phyloP scores from a whole-genome alignment of 768 basidiomycete genomes.

The Leccinum incarnatum region DNA sequence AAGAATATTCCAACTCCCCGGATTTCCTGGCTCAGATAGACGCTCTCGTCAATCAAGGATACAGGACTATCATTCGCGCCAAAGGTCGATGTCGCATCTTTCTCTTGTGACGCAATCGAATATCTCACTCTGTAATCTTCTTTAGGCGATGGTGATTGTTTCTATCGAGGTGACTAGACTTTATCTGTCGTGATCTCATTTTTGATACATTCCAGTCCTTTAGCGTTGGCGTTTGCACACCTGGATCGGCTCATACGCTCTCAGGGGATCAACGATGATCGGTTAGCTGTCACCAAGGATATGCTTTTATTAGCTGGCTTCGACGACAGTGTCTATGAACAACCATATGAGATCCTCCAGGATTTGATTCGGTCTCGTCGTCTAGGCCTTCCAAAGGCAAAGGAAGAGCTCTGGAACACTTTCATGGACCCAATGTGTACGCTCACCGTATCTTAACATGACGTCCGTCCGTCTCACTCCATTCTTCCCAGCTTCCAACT shows the following conservation, averaged over 20 bases:
- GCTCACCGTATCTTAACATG: slow-evolving; percentile 4
- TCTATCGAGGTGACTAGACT: slow-evolving; percentile 72
- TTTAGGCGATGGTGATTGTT: slow-evolving; percentile 85
- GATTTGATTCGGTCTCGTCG: slow-evolving; percentile 46
- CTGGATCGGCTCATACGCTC: slow-evolving; percentile 63
- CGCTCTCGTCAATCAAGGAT: slow-evolving; percentile 62
- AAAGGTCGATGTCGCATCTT: slow-evolving; percentile 48
- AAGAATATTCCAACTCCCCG: slow-evolving; percentile 61
- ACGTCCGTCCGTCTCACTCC: slow-evolving; percentile 1
- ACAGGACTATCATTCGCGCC: slow-evolving; percentile 61
- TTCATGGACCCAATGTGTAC: slow-evolving; percentile 57
- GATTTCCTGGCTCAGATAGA: slow-evolving; percentile 75
- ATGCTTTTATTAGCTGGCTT: slow-evolving; percentile 60
- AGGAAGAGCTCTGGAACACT: slow-evolving; percentile 34
- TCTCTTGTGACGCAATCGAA: neutral
- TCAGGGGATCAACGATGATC: slow-evolving; percentile 44
- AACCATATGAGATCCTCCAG: slow-evolving; percentile 68
- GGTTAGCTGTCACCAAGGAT: slow-evolving; percentile 47
- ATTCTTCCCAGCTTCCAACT: slow-evolving; percentile 52
- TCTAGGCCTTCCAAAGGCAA: slow-evolving; percentile 29
- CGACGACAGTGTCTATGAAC: slow-evolving; percentile 65
- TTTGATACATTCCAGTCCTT: slow-evolving; percentile 19
- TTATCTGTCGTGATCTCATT: neutral
- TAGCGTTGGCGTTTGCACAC: slow-evolving; percentile 82
- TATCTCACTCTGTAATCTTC: neutral